Evolutionary conservation across 257 asterid genomes (phyloP).

Genomic region (Scutellaria galericulata): DNA sequence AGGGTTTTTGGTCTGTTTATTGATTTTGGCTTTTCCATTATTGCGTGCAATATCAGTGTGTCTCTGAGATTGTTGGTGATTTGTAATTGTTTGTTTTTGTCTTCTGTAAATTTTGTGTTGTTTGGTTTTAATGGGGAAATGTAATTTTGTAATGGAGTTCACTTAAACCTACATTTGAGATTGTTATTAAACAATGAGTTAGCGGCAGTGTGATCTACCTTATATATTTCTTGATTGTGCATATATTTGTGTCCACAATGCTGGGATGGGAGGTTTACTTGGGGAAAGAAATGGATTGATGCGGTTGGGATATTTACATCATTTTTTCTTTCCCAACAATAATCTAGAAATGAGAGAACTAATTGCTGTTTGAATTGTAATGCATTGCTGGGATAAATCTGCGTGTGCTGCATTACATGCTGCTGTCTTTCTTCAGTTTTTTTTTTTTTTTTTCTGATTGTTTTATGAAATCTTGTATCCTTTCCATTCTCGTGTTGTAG

Average conservation of each 20-base stretch:
- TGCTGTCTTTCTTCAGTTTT: not conserved
- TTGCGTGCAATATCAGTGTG: not conserved
- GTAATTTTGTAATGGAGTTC: constrained; percentile 7
- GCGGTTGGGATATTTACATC: not conserved
- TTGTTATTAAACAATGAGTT: not conserved
- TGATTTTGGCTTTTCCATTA: not conserved
- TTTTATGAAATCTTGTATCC: not conserved
- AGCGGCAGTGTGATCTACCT: not conserved
- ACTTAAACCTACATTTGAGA: not conserved
- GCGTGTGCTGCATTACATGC: constrained; percentile 17
- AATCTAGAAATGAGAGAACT: constrained; percentile 21
- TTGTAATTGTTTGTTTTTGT: not conserved
- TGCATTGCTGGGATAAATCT: constrained; percentile 9
- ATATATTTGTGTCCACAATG: constrained; percentile 4
- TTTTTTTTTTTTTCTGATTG: not conserved
- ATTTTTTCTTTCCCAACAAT: not conserved
- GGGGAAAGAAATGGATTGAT: not conserved
- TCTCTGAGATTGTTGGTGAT: not conserved
- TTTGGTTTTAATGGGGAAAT: constrained; percentile 15
- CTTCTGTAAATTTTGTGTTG: not conserved
- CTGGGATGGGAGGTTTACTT: constrained; percentile 6
- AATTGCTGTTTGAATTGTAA: constrained; percentile 10
- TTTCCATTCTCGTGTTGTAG: constrained; percentile 30
- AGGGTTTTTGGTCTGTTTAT: not conserved
- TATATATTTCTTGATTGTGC: constrained; percentile 10